phyloP scores from a whole-genome alignment of 108 stramenopile genomes.

The Nitzschia putrida region DNA sequence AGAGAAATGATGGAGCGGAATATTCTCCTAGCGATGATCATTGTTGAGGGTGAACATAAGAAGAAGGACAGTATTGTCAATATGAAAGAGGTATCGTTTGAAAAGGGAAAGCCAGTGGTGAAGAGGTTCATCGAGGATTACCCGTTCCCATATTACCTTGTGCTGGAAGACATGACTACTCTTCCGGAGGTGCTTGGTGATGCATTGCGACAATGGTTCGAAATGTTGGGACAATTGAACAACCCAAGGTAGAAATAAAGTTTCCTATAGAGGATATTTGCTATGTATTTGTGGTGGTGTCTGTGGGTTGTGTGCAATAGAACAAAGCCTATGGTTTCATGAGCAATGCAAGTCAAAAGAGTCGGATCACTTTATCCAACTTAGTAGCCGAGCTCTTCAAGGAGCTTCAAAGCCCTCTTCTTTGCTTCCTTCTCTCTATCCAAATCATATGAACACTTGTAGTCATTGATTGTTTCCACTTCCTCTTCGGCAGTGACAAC shows the following conservation, averaged over 20 bases:
- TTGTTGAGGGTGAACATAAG: slow-evolving; percentile 79
- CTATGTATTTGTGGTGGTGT: background rate
- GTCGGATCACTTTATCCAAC: background rate
- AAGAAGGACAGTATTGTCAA: slow-evolving; percentile 91
- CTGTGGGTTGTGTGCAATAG: background rate
- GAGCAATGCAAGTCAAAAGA: background rate
- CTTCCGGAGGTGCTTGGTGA: slow-evolving; percentile 97
- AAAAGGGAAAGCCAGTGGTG: slow-evolving; percentile 87
- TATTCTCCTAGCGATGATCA: slow-evolving; percentile 92
- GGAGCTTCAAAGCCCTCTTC: slow-evolving; percentile 25
- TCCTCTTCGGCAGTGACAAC: slow-evolving; percentile 13
- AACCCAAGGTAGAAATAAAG: slow-evolving; percentile 3
- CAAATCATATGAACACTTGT: slow-evolving; percentile 30
- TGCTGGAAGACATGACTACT: slow-evolving; percentile 83
- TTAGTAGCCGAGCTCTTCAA: slow-evolving; percentile 14
- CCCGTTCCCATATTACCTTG: slow-evolving; percentile 97
- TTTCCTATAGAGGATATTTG: background rate
- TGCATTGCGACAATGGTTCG: slow-evolving; percentile 97
- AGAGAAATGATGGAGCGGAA: slow-evolving; percentile 90
- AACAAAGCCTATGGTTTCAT: background rate
- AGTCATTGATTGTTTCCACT: slow-evolving; percentile 27
- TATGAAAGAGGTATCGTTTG: slow-evolving; percentile 93
- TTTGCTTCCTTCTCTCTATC: slow-evolving; percentile 32
- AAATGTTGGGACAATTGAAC: slow-evolving; percentile 81
- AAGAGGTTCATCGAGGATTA: slow-evolving; percentile 96